Conservation (phyloP, 139 green algal species). For the Asterochloris sp. region DNA sequence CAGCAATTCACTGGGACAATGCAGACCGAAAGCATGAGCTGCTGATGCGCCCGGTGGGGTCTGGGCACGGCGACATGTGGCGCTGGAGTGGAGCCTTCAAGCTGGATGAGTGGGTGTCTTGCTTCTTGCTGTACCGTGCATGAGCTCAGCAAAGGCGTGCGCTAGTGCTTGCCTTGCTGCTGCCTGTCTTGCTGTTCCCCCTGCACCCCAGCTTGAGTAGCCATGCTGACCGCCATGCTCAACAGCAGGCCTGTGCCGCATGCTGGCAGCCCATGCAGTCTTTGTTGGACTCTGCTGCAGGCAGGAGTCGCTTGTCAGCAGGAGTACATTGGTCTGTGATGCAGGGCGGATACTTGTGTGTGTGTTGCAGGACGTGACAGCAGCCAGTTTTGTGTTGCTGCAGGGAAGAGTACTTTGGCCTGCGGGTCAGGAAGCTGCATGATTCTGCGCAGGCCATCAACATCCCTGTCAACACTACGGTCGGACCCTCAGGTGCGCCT, state of each 20-base stretch:
- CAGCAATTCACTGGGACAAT: conserved; percentile 74
- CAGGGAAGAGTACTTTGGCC: conserved; percentile 76
- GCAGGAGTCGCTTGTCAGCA: too few species aligned
- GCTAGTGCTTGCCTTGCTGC: too few species aligned
- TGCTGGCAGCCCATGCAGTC: too few species aligned
- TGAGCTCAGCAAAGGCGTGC: too few species aligned
- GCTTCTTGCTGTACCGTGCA: neutral
- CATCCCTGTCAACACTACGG: conserved; percentile 81
- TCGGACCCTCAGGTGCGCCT: conserved; percentile 54
- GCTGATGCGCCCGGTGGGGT: conserved; percentile 51
- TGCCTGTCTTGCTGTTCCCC: too few species aligned
- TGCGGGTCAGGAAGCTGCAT: conserved; percentile 51
- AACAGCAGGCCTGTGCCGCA: too few species aligned
- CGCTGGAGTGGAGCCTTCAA: conserved; percentile 67
- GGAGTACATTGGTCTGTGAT: too few species aligned
- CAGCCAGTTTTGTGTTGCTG: neutral
- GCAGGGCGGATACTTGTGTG: too few species aligned
- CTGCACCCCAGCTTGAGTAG: too few species aligned
- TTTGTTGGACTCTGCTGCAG: too few species aligned
- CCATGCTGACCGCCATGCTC: too few species aligned
- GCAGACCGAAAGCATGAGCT: conserved; percentile 46
- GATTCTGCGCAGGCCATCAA: conserved; percentile 55
- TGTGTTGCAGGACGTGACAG: too few species aligned
- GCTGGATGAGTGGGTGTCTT: conserved; percentile 42
- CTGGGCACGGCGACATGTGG: conserved; percentile 29